Conservation (phyloP, 2,329 filamentous ascomycete species). For the Xylariaceae sp. region DNA sequence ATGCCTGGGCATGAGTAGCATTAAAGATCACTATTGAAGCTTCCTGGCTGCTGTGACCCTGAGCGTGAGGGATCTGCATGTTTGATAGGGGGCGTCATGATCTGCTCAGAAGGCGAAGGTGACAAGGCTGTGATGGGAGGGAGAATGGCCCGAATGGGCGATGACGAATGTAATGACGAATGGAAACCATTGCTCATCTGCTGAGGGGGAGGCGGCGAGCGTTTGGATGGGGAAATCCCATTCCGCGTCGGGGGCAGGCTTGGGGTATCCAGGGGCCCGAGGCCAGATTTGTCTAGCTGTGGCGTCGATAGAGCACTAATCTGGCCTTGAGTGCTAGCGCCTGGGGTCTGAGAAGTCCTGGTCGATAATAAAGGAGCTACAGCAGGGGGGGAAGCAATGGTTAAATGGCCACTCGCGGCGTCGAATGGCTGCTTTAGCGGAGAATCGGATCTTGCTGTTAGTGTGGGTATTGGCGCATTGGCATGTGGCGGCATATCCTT, state of each 20-base stretch:
- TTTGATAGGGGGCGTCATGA: slow-evolving; percentile 60
- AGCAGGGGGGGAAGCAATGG: slow-evolving; percentile 24
- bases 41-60: slow-evolving; percentile 22
- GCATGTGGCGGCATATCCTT: slow-evolving; percentile 21
- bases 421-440: slow-evolving; percentile 27
- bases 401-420: slow-evolving; percentile 18
- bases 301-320: slow-evolving; percentile 28
- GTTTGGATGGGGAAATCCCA: slow-evolving; percentile 50
- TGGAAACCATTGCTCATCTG: slow-evolving; percentile 25
- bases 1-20: neutral
- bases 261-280: slow-evolving; percentile 28
- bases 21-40: slow-evolving; percentile 14
- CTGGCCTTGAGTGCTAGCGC: slow-evolving; percentile 14
- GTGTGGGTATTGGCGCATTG: slow-evolving; percentile 17
- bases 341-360: slow-evolving; percentile 19
- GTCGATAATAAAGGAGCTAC: slow-evolving; percentile 24
- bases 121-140: slow-evolving; percentile 56
- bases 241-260: slow-evolving; percentile 42
- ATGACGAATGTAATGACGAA: slow-evolving; percentile 12
- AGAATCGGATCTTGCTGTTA: slow-evolving; percentile 24
- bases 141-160: slow-evolving; percentile 42
- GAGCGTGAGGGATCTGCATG: slow-evolving; percentile 33
- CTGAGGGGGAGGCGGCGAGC: slow-evolving; percentile 41
- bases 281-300: slow-evolving; percentile 30
- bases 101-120: slow-evolving; percentile 54